These are phyloP conservation scores for Bidens hawaiensis DNA, from an alignment of 140 eudicot species.

Conservation along the genomic window DNA sequence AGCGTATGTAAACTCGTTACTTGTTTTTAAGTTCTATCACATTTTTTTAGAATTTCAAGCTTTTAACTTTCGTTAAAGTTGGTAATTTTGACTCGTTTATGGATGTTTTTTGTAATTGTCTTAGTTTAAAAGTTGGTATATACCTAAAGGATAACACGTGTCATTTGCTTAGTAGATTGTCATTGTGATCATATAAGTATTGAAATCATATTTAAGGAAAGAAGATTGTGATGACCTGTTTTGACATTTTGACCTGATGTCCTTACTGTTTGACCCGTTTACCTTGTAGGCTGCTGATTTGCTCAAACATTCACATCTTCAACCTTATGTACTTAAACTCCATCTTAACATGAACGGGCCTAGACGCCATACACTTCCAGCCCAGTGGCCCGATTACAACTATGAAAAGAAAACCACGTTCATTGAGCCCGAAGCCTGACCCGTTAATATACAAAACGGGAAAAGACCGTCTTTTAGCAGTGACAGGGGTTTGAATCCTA, in stretches of 20 bases:
- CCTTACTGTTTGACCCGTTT: too few species aligned
- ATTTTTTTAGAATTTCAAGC: neutral
- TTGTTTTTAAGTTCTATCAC: too few species aligned
- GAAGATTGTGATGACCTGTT: too few species aligned
- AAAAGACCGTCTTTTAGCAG: conserved; percentile 62
- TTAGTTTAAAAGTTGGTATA: too few species aligned
- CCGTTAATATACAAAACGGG: conserved; percentile 35
- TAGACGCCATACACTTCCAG: conserved; percentile 51
- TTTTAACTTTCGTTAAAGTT: neutral
- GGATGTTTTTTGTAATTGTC: too few species aligned
- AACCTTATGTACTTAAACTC: conserved; percentile 52
- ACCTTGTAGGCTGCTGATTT: conserved; percentile 81
- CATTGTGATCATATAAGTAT: too few species aligned
- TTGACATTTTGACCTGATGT: too few species aligned
- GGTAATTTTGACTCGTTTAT: neutral
- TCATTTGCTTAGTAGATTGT: too few species aligned
- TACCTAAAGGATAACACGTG: too few species aligned
- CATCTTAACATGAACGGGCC: conserved; percentile 54
- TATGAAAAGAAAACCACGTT: conserved; percentile 56
- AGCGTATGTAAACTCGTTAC: conserved; percentile 52
- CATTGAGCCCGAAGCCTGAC: conserved; percentile 46
- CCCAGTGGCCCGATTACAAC: conserved; percentile 36
- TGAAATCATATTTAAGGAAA: too few species aligned
- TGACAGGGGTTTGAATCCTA: conserved; percentile 81
- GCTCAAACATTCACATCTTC: conserved; percentile 84